A percentile compares a stretch with the other conserved stretches of the same genome.
These are phyloP conservation scores for Penicillium sp. DNA, from an alignment of 2,329 filamentous ascomycete genomes.

Conservation along the genomic window DNA sequence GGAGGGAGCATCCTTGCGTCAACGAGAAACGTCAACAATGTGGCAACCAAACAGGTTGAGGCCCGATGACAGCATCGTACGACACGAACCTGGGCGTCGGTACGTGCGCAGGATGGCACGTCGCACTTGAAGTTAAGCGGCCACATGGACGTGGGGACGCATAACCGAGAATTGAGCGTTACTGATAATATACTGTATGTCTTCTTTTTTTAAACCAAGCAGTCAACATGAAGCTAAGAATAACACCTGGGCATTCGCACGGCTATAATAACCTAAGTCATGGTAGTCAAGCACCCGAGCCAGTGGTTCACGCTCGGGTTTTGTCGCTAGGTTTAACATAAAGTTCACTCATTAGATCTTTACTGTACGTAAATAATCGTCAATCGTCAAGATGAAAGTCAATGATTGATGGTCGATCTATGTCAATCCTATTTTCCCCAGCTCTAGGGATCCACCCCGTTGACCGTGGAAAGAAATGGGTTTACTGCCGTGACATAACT, in stretches of 20 bases:
- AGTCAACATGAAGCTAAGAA: neutral
- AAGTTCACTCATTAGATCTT: conserved; percentile 1
- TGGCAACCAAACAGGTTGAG: neutral
- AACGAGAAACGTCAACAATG: neutral
- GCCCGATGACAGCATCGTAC: conserved; percentile 5
- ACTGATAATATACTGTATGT: neutral
- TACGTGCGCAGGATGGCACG: conserved; percentile 1
- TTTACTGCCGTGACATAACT: neutral
- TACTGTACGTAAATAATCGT: neutral
- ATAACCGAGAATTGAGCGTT: neutral
- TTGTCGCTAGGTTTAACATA: neutral
- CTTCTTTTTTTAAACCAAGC: neutral
- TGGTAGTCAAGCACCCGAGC: neutral
- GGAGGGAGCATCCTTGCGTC: conserved; percentile 3
- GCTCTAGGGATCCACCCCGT: neutral
- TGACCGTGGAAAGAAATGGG: neutral
- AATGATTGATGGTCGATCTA: neutral
- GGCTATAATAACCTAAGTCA: too few relatives aligned
- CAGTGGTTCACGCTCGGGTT: neutral
- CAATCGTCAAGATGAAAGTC: neutral
- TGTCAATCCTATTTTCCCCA: neutral
- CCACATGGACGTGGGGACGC: conserved; percentile 14
- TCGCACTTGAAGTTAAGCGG: conserved; percentile 6
- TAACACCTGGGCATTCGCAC: too few relatives aligned
- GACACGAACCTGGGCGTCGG: conserved; percentile 4